Evolutionary conservation across 768 basidiomycete species (phyloP), one percentile per base, ranked within the genome.

Genomic region (Tricholomella constricta): DNA sequence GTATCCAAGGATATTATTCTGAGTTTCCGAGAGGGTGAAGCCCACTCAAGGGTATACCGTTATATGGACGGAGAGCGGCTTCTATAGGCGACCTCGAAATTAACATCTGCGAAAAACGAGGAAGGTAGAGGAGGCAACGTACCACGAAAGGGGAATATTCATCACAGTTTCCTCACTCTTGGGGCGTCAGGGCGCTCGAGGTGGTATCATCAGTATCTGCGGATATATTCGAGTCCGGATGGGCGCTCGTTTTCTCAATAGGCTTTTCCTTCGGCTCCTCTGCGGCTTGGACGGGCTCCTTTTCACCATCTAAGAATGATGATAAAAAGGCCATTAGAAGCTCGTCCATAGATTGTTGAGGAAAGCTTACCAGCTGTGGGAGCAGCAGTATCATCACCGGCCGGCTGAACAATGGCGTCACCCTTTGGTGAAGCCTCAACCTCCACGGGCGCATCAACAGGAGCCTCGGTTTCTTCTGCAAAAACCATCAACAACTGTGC

Each of bases 1-100:
- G 52, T 57, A 57, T 57, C 46, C 45, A 29, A 45, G 27, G 27
- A 45, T 12, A 46, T 27, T n/a, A 17, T 38, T 11, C 8, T 6
- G 3, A 25, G 25, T 26, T 42, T 15, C 26, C 5, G 15, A 5
- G 26, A 2, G 15, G 9, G 15, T 6, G 25, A 43, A 25, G 25
- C 27, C 42, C 42, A 27, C 42, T 27, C 17, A 42, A 26, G 23
- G 8, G 19, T 31, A 26, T 15, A 48, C 11, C 4, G 22, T 29
- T 41, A 15, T 2, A 35, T 3, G 17, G 19, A 27, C 4, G 25
- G 35, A 32, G 3, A n/a, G n/a, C n/a, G n/a, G n/a, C n/a, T n/a
- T n/a, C n/a, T n/a, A n/a, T n/a, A n/a, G n/a, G n/a, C n/a, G n/a
- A n/a, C n/a, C n/a, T n/a, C n/a, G n/a, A n/a, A n/a, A n/a, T n/a